These are phyloP conservation scores for Lophium mytilinum DNA, from an alignment of 495 filamentous ascomycete species.

Conservation along the genomic window DNA sequence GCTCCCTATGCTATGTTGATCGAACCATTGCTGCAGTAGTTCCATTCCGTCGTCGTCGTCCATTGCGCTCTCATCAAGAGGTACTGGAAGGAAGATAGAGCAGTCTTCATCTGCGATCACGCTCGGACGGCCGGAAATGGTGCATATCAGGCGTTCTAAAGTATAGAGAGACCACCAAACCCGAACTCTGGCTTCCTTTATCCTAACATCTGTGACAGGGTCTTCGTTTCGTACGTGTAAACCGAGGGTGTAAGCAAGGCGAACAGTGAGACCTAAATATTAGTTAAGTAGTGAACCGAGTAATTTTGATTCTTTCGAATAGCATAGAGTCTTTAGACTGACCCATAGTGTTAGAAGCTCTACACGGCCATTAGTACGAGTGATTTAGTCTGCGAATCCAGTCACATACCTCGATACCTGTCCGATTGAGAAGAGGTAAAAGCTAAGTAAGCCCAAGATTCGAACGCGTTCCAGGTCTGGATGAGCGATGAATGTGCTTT, in stretches of 20 bases:
- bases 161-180: conserved; percentile 24
- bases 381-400: background rate
- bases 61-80: conserved; percentile 3
- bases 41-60: too few species aligned
- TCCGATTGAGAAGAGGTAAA: conserved; percentile 51
- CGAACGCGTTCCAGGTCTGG: conserved; percentile 51
- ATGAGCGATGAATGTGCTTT: conserved; percentile 44
- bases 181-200: conserved; percentile 17
- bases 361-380: too few species aligned
- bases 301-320: too few species aligned
- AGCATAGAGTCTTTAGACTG: too few species aligned
- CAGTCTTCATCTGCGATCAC: conserved; percentile 4
- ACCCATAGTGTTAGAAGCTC: too few species aligned
- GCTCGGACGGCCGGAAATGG: conserved; percentile 21
- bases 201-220: background rate
- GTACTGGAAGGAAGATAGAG: conserved; percentile 19
- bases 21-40: too few species aligned
- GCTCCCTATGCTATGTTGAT: too few species aligned
- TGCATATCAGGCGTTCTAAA: conserved; percentile 13
- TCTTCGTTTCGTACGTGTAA: conserved; percentile 50
- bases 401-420: conserved; percentile 51
- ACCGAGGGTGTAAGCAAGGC: conserved; percentile 51
- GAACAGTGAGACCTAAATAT: conserved; percentile 43
- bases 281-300: too few species aligned
- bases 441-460: conserved; percentile 47